Evolutionary conservation across 139 green algal species (phyloP), one percentile per base, ranked within the genome.

Genomic region (Picochlorum costavermella): DNA sequence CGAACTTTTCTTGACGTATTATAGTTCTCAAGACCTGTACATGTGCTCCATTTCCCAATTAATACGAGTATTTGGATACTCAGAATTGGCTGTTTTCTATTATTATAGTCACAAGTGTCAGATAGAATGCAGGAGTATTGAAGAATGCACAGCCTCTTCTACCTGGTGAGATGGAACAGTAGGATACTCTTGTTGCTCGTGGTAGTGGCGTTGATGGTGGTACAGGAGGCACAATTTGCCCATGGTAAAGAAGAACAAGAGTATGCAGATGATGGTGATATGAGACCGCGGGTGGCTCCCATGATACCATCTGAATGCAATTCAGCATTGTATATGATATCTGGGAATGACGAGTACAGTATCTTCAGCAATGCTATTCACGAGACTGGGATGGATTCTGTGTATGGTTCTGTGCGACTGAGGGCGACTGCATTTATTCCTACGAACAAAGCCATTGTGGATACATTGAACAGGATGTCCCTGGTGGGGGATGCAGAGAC

Each of bases 381-480:
- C 60, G 69, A 40, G 5, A 40, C 70, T 8, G 70, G 69, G 29
- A 56, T 76, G 40, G 31, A 23, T 17, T 31, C 40, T 36, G 55
- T 69, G 8, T 56, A 71, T 16, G 30, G 23, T 29, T 44, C 67
- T 56, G 43, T 36, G 40, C 30, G 26, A 17, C 56, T 76, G 29
- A 6, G 44, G 3, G 69, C 61, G 48, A 76, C 69, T 16, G 40
- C 71, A 28, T 76, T 76, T 58, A 56, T 61, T 11, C 69, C 69
- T 31, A 68, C 51, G 25, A 48, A 76, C 40, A 30, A 29, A 5
- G 69, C 69, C 10, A 71, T 76, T 60, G 55, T 43, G 3, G 30
- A 17, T 2, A 11, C 25, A 55, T 62, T 45, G 25, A 14, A 20
- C 53, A 26, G 2, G 56, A 70, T 48, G 33, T 12, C n/a, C 26